Conservation (phyloP, 2,329 filamentous ascomycete genomes). For the Monascus ruber region DNA sequence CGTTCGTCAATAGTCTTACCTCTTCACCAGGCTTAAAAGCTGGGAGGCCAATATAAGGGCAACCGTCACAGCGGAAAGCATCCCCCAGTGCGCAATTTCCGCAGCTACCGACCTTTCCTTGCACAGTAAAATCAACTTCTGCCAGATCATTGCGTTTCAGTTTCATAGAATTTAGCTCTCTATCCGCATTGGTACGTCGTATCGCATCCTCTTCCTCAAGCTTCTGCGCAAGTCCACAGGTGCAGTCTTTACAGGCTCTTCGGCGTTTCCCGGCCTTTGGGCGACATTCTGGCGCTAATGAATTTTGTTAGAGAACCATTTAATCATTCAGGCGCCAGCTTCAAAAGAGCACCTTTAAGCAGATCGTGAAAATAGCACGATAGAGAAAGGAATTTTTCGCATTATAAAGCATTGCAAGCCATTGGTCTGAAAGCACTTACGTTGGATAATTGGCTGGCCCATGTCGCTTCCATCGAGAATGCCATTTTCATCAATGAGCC, state of each 20-base stretch:
- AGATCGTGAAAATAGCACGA: too few species aligned
- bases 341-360: too few species aligned
- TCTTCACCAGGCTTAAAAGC: slow-evolving; percentile 97
- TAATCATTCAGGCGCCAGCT: background rate
- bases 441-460: slow-evolving; percentile 62
- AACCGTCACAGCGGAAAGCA: slow-evolving; percentile 64
- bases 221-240: slow-evolving; percentile 78
- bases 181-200: slow-evolving; percentile 54
- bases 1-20: slow-evolving; percentile 74
- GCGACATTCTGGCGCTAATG: slow-evolving; percentile 66
- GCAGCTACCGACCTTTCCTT: slow-evolving; percentile 91
- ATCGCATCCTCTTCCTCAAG: slow-evolving; percentile 73
- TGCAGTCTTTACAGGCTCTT: slow-evolving; percentile 95
- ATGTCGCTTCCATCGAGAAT: slow-evolving; percentile 79
- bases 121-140: slow-evolving; percentile 93
- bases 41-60: slow-evolving; percentile 81
- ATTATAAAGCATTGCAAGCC: too few species aligned
- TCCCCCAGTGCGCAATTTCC: slow-evolving; percentile 90
- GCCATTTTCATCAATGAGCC: slow-evolving; percentile 82
- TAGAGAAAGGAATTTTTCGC: too few species aligned
- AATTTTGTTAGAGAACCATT: background rate
- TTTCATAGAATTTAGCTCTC: slow-evolving; percentile 44
- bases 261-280: slow-evolving; percentile 77
- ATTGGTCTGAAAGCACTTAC: slow-evolving; percentile 43
- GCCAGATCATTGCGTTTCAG: slow-evolving; percentile 64